A percentile compares a stretch with the other conserved stretches of the same genome.
These are phyloP conservation scores for Oryza brachyantha DNA, from an alignment of 176 grass and related monocot species.

Conservation along the genomic window DNA sequence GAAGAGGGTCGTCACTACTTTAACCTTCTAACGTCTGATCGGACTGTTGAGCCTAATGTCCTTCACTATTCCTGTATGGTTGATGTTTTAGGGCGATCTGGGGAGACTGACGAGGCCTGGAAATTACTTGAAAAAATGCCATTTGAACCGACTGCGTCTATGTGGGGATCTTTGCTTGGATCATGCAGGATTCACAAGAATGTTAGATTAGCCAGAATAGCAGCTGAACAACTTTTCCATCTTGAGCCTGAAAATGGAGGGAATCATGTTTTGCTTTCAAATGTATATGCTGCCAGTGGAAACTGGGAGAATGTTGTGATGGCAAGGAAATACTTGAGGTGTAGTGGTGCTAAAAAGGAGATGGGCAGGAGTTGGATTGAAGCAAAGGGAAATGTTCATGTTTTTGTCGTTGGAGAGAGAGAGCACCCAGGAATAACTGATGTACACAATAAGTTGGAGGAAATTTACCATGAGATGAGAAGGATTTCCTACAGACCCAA, in stretches of 20 bases:
- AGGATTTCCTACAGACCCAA: constrained; percentile 23
- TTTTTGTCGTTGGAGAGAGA: constrained; percentile 38
- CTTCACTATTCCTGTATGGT: constrained; percentile 81
- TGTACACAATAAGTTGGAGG: constrained; percentile 37
- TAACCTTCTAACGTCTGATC: constrained; percentile 43
- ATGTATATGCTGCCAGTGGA: constrained; percentile 60
- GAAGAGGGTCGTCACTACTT: constrained; percentile 55
- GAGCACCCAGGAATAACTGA: constrained; percentile 35
- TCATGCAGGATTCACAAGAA: constrained; percentile 52
- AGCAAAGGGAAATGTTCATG: constrained; percentile 40
- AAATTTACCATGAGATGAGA: constrained; percentile 31
- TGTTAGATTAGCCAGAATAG: constrained; percentile 47
- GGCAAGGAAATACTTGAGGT: constrained; percentile 53
- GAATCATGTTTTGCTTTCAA: constrained; percentile 65
- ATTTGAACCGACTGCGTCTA: constrained; percentile 37
- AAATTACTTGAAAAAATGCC: constrained; percentile 51
- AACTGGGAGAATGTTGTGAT: constrained; percentile 54
- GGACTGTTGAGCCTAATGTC: constrained; percentile 45
- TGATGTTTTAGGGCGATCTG: constrained; percentile 61
- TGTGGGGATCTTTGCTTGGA: constrained; percentile 67
- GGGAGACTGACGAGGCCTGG: constrained; percentile 54
- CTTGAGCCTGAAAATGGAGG: constrained; percentile 66
- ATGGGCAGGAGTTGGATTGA: constrained; percentile 64
- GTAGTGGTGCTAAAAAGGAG: constrained; percentile 58
- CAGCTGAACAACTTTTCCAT: constrained; percentile 61